Conservation (phyloP, 805 yeast species). For the Wickerhamiella musiphila region DNA sequence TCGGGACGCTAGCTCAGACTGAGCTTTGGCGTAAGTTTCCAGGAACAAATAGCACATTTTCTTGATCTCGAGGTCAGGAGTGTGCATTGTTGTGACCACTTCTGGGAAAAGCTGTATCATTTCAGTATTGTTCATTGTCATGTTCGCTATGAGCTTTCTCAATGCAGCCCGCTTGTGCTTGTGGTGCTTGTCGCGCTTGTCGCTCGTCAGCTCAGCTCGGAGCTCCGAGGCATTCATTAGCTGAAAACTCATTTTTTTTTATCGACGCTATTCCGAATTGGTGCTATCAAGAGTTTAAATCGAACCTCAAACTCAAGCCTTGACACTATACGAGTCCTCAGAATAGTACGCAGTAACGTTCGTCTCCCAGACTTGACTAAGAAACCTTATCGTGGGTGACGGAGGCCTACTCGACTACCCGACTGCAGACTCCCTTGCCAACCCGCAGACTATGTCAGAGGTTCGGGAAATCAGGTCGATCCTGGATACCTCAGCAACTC, state of each 20-base stretch:
- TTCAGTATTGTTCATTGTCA: conserved; percentile 69
- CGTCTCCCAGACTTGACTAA: too few species aligned
- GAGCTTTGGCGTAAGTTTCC: conserved; percentile 38
- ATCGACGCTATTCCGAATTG: too few species aligned
- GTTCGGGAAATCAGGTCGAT: too few species aligned
- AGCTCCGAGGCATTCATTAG: conserved; percentile 21
- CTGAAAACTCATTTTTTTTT: conserved; percentile 5
- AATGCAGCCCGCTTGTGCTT: conserved; percentile 31
- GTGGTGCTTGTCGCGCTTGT: conserved; percentile 21
- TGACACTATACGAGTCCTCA: too few species aligned
- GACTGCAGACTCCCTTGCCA: too few species aligned
- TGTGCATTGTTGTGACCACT: conserved; percentile 31
- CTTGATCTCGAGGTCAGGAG: conserved; percentile 49
- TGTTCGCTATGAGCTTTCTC: conserved; percentile 64
- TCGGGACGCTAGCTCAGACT: conserved; percentile 36
- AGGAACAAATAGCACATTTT: conserved; percentile 55
- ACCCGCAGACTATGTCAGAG: too few species aligned
- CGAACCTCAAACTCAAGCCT: too few species aligned
- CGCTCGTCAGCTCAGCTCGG: conserved; percentile 19
- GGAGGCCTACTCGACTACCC: too few species aligned
- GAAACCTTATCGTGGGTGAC: too few species aligned
- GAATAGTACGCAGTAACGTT: too few species aligned
- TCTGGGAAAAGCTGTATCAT: conserved; percentile 52
- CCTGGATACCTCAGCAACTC: conserved; percentile 1
- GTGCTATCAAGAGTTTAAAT: too few species aligned